phyloP scores from a whole-genome alignment of 345 rosid genomes.

The Erysimum cheiranthoides region DNA sequence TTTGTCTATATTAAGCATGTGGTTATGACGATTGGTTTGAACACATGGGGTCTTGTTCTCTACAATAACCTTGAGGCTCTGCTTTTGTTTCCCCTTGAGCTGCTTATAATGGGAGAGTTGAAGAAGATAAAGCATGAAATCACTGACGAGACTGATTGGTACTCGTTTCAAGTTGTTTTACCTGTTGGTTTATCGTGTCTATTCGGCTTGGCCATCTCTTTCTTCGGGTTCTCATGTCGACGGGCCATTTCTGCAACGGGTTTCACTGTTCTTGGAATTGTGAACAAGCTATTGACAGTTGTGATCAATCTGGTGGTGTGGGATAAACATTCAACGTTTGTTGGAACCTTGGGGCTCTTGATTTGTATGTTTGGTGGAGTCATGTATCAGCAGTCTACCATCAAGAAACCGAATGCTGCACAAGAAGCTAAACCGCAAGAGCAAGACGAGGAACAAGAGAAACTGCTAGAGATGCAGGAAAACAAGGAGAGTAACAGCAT shows the following conservation, averaged over 20 bases:
- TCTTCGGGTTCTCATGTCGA: slow-evolving; percentile 97
- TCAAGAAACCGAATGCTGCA: slow-evolving; percentile 66
- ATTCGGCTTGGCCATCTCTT: slow-evolving; percentile 91
- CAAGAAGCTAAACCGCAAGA: slow-evolving; percentile 51
- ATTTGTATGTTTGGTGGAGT: slow-evolving; percentile 92
- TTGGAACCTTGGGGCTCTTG: slow-evolving; percentile 86
- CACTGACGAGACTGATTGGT: slow-evolving; percentile 71
- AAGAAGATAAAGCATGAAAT: slow-evolving; percentile 89
- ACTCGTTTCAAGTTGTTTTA: slow-evolving; percentile 71
- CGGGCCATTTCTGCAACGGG: slow-evolving; percentile 96
- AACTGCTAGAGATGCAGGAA: slow-evolving; percentile 76
- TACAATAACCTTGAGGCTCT: slow-evolving; percentile 97
- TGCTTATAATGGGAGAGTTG: slow-evolving; percentile 93
- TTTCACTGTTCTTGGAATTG: slow-evolving; percentile 97
- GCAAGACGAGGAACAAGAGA: slow-evolving; percentile 71
- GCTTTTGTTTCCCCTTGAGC: slow-evolving; percentile 85
- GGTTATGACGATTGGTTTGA: slow-evolving; percentile 93
- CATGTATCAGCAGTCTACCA: slow-evolving; percentile 87
- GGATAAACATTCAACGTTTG: slow-evolving; percentile 89
- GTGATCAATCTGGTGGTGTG: slow-evolving; percentile 83
- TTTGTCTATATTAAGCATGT: slow-evolving; percentile 98
- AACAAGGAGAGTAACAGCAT: slow-evolving; percentile 43
- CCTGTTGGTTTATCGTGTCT: slow-evolving; percentile 89
- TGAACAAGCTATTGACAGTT: slow-evolving; percentile 90
- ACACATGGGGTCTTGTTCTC: slow-evolving; percentile 96